Base-by-base conservation (phyloP, 495 filamentous ascomycete genomes). In the Glarea lozoyensis region DNA sequence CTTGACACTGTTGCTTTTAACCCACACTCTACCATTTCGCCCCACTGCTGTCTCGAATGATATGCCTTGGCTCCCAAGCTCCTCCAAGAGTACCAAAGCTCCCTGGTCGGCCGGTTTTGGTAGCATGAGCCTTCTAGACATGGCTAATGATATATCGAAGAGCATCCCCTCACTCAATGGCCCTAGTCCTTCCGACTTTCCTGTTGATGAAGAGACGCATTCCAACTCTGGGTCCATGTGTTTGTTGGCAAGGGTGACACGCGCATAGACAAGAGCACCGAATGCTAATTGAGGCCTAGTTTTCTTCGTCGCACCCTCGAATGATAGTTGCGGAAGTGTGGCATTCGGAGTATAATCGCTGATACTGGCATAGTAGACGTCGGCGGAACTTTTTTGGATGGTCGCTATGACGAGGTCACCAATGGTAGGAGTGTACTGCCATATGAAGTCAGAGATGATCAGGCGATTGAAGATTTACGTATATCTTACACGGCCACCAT, bases 41-140 rank as follows among this genome's bases (percentile, higher is more conserved):
- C 93, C 93, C 19, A 95, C 86, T 3, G 92, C 92, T 45, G 92
- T 80, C 68, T 98, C 92, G 63, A 96, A 98, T 38, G 75, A 73
- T 32, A 90, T 66, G 37, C 81, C 69, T 32, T 79, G 84, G 53
- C 73, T 78, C 12, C 81, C 89, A n/a, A 97, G 63, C 53, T 88
- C 84, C 45, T 94, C 86, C 37, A 97, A 59, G 15, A 97, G 75
- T 20, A 90, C 69, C 2, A 85, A 72, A 29, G 73, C 78, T 38
- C 72, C 78, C 17, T 81, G 77, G 43, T 79, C 73, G 21, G 69
- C 65, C n/a, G 76, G 73, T 43, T 68, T 76, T 6, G 74, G 62
- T 57, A 86, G 75, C 50, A 84, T 63, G 53, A 98, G 56, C 41
- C 92, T 68, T 38, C 88, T 73, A 6, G 89, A 82, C 70, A 96